Evolutionary conservation across 2,329 filamentous ascomycete genomes (phyloP).

Genomic region (Colletotrichum sp.): DNA sequence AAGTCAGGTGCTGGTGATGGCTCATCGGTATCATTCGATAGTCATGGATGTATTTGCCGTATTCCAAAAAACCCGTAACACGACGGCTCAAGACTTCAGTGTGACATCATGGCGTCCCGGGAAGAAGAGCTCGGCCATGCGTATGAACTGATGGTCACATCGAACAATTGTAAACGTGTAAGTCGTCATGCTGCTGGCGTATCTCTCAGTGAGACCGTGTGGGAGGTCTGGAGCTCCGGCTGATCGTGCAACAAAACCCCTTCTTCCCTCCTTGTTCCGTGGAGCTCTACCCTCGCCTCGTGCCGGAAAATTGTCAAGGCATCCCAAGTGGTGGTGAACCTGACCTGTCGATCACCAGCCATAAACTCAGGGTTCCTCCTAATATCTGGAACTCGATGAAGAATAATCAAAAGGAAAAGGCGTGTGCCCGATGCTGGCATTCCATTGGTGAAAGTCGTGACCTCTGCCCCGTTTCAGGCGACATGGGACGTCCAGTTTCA

Average conservation of each 20-base stretch:
- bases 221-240: not conserved
- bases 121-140: not conserved
- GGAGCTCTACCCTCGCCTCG: not conserved
- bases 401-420: not conserved
- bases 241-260: not conserved
- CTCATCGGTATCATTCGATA: not conserved
- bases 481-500: constrained; percentile 27
- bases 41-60: not conserved
- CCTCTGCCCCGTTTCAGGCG: constrained; percentile 27
- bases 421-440: not conserved
- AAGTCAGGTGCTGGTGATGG: not conserved
- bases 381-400: not conserved
- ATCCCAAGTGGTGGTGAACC: not conserved
- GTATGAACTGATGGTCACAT: not conserved
- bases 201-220: not conserved
- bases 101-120: not conserved
- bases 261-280: not conserved
- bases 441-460: not conserved
- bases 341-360: constrained; percentile 1
- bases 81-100: not conserved
- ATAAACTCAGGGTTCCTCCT: constrained; percentile 6
- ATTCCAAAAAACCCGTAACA: not conserved
- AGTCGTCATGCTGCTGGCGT: not conserved
- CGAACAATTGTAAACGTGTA: not conserved
- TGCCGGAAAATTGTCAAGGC: not conserved